phyloP scores from a whole-genome alignment of 208 protist species.

The Acanthamoeba triangularis region DNA sequence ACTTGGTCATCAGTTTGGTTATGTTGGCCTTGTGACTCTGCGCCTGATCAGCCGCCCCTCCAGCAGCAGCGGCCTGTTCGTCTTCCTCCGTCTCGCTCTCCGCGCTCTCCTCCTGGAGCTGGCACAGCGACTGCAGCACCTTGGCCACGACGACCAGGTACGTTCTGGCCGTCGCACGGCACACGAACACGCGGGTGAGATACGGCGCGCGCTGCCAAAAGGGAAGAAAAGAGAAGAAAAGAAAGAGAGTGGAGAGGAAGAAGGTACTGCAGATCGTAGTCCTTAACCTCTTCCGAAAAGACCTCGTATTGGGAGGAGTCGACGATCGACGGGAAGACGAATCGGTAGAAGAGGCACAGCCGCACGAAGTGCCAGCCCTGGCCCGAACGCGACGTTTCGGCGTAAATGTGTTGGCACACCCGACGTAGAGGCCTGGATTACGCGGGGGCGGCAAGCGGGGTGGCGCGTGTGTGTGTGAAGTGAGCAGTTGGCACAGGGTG shows the following conservation, averaged over 20 bases:
- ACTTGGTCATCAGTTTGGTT: not conserved
- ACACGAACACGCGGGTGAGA: too few species aligned
- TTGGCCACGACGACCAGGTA: slow-evolving; percentile 16
- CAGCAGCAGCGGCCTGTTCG: not conserved
- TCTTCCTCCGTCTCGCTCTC: not conserved
- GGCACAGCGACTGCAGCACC: slow-evolving; percentile 11
- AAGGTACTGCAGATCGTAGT: not conserved
- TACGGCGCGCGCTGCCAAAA: not conserved
- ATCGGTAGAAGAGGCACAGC: slow-evolving; percentile 19
- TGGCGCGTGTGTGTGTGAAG: too few species aligned
- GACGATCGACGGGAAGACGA: not conserved
- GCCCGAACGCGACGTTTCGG: not conserved
- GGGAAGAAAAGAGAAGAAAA: not conserved
- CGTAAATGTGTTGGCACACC: slow-evolving; percentile 5
- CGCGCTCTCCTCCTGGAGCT: not conserved
- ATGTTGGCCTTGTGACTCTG: not conserved
- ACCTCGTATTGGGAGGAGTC: slow-evolving; percentile 28
- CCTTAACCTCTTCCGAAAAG: not conserved
- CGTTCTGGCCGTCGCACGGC: not conserved
- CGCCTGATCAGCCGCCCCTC: not conserved
- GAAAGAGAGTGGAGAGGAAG: not conserved
- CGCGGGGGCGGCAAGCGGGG: too few species aligned
- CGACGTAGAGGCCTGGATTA: not conserved
- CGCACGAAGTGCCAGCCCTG: not conserved
- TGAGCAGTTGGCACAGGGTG: not conserved